Conservation (phyloP, 2,329 filamentous ascomycete genomes). For the Apiospora aurea region DNA sequence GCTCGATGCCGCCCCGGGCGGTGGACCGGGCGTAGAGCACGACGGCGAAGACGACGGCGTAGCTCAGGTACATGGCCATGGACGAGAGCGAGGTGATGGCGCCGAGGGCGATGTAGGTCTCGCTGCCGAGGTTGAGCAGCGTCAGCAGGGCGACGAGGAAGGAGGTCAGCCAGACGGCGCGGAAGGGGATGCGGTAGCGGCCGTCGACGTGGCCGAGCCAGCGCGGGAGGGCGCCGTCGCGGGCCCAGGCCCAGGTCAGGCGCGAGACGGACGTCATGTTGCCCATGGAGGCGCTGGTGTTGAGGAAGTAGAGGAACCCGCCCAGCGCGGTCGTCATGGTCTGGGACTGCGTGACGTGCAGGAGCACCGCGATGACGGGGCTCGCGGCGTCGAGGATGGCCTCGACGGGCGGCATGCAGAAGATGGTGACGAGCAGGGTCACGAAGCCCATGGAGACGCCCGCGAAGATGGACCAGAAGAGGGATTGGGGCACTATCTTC, state of each 20-base stretch:
- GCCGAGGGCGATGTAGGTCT: conserved; percentile 28
- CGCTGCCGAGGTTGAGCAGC: conserved; percentile 27
- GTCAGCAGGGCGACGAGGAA: conserved; percentile 25
- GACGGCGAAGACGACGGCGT: conserved; percentile 27
- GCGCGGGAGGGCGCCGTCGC: conserved; percentile 26
- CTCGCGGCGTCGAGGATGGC: conserved; percentile 24
- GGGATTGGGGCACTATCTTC: conserved; percentile 24
- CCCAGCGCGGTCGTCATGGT: conserved; percentile 23
- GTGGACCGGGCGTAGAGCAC: conserved; percentile 24
- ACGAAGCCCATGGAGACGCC: conserved; percentile 26
- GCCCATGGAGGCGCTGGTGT: conserved; percentile 23
- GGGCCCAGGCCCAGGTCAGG: conserved; percentile 28
- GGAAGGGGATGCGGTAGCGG: conserved; percentile 25
- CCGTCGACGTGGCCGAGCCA: conserved; percentile 28
- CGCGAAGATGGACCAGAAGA: conserved; percentile 28
- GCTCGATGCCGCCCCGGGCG: not conserved
- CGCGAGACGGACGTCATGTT: conserved; percentile 26
- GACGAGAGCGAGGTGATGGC: conserved; percentile 29
- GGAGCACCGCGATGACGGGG: conserved; percentile 25
- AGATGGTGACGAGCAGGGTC: conserved; percentile 22
- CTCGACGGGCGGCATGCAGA: conserved; percentile 28
- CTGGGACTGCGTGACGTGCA: conserved; percentile 14
- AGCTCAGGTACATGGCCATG: conserved; percentile 29
- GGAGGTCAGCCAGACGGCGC: conserved; percentile 25
- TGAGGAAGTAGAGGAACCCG: conserved; percentile 17